phyloP scores from a whole-genome alignment of 1,284 basidiomycete genomes.

The Sporisorium scitamineum region DNA sequence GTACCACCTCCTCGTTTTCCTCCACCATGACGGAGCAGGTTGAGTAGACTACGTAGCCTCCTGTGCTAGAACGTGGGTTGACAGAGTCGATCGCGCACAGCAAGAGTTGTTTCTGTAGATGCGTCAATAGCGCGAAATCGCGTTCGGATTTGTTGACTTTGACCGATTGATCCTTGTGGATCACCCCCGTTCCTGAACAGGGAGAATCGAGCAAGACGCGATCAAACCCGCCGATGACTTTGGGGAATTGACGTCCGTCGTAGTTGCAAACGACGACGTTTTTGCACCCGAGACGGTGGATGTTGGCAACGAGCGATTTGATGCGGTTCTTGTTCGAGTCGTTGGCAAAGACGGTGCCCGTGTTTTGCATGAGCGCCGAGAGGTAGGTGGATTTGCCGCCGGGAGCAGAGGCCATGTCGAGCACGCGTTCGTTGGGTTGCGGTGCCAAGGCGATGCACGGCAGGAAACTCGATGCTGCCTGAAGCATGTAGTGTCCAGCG shows the following conservation, averaged over 20 bases:
- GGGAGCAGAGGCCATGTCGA: slow-evolving; percentile 99
- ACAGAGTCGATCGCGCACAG: slow-evolving; percentile 98
- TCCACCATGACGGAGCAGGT: slow-evolving; percentile 98
- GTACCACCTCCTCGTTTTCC: slow-evolving; percentile 97
- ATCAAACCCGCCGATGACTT: slow-evolving; percentile 98
- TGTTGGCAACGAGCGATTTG: slow-evolving; percentile 95
- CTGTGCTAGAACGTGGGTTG: slow-evolving; percentile 86
- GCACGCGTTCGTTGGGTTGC: slow-evolving; percentile 90
- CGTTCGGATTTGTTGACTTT: slow-evolving; percentile 98
- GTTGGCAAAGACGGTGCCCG: slow-evolving; percentile 97
- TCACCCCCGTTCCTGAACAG: slow-evolving; percentile 97
- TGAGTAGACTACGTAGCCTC: slow-evolving; percentile 96
- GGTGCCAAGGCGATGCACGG: slow-evolving; percentile 95
- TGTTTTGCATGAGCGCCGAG: slow-evolving; percentile 87
- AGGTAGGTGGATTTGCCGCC: slow-evolving; percentile 89
- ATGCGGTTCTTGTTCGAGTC: slow-evolving; percentile 94
- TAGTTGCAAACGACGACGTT: slow-evolving; percentile 98
- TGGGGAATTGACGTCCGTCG: slow-evolving; percentile 98
- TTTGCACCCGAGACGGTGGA: slow-evolving; percentile 96
- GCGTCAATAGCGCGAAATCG: slow-evolving; percentile 88
- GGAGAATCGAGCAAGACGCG: slow-evolving; percentile 95
- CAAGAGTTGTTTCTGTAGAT: slow-evolving; percentile 98
- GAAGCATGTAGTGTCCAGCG: slow-evolving; percentile 99
- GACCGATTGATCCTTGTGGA: slow-evolving; percentile 96
- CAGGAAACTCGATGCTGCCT: slow-evolving; percentile 98